Base-by-base conservation (phyloP, 148 eudicot species). In the Rhododendron vialii region DNA sequence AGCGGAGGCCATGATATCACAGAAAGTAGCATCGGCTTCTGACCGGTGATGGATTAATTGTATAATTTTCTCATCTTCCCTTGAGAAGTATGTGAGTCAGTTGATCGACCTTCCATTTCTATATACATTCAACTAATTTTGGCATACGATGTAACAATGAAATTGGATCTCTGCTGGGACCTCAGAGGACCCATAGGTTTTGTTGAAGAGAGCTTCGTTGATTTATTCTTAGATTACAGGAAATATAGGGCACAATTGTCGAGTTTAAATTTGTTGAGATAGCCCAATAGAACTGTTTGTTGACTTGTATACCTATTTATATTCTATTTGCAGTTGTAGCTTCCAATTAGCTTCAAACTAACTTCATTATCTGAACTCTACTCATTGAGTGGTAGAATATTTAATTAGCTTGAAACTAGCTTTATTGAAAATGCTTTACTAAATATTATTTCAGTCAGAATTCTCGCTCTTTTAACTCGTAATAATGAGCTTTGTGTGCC, bases 1-100 rank as follows among this genome's bases (percentile, higher is more conserved):
- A 36, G 98, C 98, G 1, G 98, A 98, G 88, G 85, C 91, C 87
- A 94, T 98, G 98, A 96, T 96, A 75, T 86, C 84, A 55, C 93
- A 91, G 87, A 96, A 96, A 88, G 92, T 96, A 76, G 92, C 94
- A 75, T 92, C 98, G 45, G 93, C 91, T 67, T 63, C 93, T 0
- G 96, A 93, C 88, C 90, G 92, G 88, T 90, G 89, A 90, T 84
- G 22, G 80, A 12, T 67, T 45, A 30, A 11, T 43, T 11, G 30
- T 73, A 43, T n/a, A 3, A 9, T 81, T 51, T 86, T 36, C 55
- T 9, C 9, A 73, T 47, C 57, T 77, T 51, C 51, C 50, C 47
- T 69, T 80, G 84, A 80, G 75, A 81, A 45, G 53, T 35, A 81
- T 69, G 78, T 36, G 33, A 17, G 61, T 57, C 26, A 45, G 17